Conservation (phyloP, 1,284 basidiomycete genomes). For the Ceratobasidium sp. region DNA sequence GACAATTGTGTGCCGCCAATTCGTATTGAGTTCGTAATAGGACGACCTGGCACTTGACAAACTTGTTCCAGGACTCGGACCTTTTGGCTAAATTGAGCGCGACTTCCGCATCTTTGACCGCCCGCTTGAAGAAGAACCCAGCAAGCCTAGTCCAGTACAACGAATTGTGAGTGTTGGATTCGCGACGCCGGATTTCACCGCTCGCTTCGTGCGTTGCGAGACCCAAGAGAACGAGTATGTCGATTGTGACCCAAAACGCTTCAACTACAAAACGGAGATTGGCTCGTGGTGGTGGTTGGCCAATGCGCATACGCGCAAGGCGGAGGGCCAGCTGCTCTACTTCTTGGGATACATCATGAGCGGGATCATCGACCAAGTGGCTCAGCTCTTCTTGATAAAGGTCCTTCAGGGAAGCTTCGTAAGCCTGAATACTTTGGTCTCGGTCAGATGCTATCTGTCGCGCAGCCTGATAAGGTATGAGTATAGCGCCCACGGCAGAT, state of each 20-base stretch:
- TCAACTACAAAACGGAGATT: constrained; percentile 66
- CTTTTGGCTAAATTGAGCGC: constrained; percentile 56
- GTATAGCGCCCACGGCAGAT: constrained; percentile 52
- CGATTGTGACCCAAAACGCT: constrained; percentile 62
- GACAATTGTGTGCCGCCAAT: constrained; percentile 37
- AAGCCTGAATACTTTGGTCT: constrained; percentile 64
- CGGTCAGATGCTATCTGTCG: constrained; percentile 54
- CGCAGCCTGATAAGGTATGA: constrained; percentile 56
- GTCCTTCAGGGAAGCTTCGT: constrained; percentile 63
- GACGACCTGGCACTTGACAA: constrained; percentile 56
- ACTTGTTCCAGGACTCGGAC: constrained; percentile 56
- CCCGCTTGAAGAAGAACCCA: constrained; percentile 58
- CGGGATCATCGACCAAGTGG: constrained; percentile 43
- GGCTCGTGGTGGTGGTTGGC: constrained; percentile 65
- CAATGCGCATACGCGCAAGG: constrained; percentile 61
- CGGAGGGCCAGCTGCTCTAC: constrained; percentile 62
- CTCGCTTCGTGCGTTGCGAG: constrained; percentile 55
- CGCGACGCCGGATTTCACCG: constrained; percentile 40
- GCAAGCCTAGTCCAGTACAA: constrained; percentile 57
- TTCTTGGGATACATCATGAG: constrained; percentile 54
- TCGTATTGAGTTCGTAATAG: constrained; percentile 58
- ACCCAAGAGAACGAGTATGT: constrained; percentile 59
- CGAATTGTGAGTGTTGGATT: constrained; percentile 14
- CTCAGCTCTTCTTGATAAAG: constrained; percentile 61
- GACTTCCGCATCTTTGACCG: constrained; percentile 57